Evolutionary conservation across 441 rosid genomes (phyloP), one percentile per base, ranked within the genome.

Genomic region (Euphorbia corollata): DNA sequence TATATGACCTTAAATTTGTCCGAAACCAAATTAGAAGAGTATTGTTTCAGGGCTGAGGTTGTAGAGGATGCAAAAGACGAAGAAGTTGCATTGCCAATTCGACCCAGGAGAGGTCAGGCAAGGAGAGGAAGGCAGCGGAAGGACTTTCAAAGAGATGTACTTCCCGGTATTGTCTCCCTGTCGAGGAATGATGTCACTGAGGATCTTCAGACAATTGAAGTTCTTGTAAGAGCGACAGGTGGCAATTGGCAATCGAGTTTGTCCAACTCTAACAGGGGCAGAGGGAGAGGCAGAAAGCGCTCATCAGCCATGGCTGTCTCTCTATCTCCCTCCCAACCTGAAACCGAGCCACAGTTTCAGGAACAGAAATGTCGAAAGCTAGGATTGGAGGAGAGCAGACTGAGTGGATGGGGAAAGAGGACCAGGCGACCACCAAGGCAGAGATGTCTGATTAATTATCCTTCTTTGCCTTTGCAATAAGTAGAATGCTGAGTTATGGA

Each of bases 121-220:
- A 82, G 95, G 79, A 82, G 96, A 74, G 98, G 98, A 69, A 87
- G 96, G 84, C 95, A 91, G 70, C 79, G 86, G 63, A 83, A 91
- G 85, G 98, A 92, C 81, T 92, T 92, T 75, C 98, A 88, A 80
- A 87, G 96, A 83, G 98, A 92, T 78, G 79, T 88, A 73, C 98
- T 92, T 79, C 97, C 98, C 0, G 91, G 98, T 39, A 87, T 92
- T 63, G 72, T 82, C 70, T 85, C 96, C 71, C 78, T 92, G 39
- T 87, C 96, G 5, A 85, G 88, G 78, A 89, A 79, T 4, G 95
- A 92, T 79, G 97, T 90, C 54, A 84, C 87, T 0, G 89, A 87
- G 71, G 98, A 92, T 83, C 82, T 92, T 73, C 97, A 90, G 76
- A 80, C 82, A 61, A 83, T 92, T 55, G 97, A 84, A 61, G 97